These are phyloP conservation scores for Pseudomonodictys pantanalensis DNA, from an alignment of 495 filamentous ascomycete genomes.

Conservation along the genomic window DNA sequence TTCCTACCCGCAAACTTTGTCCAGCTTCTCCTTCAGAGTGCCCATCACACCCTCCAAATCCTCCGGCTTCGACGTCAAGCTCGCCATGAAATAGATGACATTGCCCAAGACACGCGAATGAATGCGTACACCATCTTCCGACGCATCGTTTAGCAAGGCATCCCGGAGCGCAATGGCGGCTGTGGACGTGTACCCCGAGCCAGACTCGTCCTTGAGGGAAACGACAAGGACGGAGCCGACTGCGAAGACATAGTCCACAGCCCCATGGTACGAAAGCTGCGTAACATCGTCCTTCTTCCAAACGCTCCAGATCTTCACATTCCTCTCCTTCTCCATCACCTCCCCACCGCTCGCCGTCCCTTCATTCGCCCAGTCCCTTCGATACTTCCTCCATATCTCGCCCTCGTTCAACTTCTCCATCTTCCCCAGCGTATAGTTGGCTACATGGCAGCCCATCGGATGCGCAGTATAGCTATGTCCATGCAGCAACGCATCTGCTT, in stretches of 20 bases:
- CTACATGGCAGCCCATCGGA: conserved; percentile 70
- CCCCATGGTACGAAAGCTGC: conserved; percentile 50
- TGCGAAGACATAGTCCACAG: conserved; percentile 63
- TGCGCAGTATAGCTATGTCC: conserved; percentile 83
- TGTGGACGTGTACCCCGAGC: conserved; percentile 62
- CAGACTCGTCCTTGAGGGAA: conserved; percentile 49
- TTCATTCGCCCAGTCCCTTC: conserved; percentile 43
- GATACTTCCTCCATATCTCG: conserved; percentile 52
- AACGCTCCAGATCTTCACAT: conserved; percentile 57
- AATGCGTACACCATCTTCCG: conserved; percentile 49
- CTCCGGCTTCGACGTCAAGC: conserved; percentile 51
- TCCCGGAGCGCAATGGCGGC: conserved; percentile 61
- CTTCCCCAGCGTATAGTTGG: conserved; percentile 54
- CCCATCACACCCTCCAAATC: background rate
- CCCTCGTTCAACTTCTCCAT: conserved; percentile 55
- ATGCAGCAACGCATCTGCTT: conserved; percentile 70
- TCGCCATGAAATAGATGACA: conserved; percentile 74
- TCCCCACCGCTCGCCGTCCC: background rate
- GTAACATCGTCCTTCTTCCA: conserved; percentile 60
- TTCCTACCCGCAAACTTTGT: too few species aligned
- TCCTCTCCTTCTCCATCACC: background rate
- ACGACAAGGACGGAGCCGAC: conserved; percentile 70
- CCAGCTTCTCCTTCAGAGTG: background rate
- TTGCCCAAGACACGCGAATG: conserved; percentile 75
- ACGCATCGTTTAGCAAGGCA: conserved; percentile 42